Conservation (phyloP, 2,329 filamentous ascomycete genomes). For the Coniochaeta ligniaria region DNA sequence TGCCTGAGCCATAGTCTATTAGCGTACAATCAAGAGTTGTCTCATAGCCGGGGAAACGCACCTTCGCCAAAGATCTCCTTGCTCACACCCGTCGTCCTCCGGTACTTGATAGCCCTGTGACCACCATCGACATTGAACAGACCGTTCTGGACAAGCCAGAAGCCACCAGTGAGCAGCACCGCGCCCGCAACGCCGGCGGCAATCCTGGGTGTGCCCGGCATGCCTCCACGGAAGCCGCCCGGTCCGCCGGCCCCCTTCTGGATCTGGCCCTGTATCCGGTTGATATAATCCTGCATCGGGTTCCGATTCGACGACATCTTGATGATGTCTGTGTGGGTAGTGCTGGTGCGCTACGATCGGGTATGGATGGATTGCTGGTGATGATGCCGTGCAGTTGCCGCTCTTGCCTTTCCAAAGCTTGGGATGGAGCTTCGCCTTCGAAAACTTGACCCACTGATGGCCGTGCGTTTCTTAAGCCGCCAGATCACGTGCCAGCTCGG, state of each 20-base stretch:
- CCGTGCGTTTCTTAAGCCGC: not conserved
- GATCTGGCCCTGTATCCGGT: slow-evolving; percentile 38
- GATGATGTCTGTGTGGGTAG: slow-evolving; percentile 5
- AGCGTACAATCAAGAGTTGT: slow-evolving; percentile 9
- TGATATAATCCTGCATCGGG: slow-evolving; percentile 43
- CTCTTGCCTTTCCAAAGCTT: not conserved
- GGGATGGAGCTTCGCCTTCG: slow-evolving; percentile 1
- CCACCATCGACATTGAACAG: slow-evolving; percentile 90
- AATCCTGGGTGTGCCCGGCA: slow-evolving; percentile 32
- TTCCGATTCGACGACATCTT: slow-evolving; percentile 25
- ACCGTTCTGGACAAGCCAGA: slow-evolving; percentile 49
- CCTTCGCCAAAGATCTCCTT: slow-evolving; percentile 97
- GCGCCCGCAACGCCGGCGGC: slow-evolving; percentile 32
- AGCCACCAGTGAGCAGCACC: slow-evolving; percentile 38
- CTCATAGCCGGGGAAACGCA: slow-evolving; percentile 25
- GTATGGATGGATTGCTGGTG: not conserved
- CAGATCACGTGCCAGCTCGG: not conserved
- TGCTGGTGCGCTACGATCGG: slow-evolving; percentile 1
- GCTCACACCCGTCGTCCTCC: slow-evolving; percentile 82
- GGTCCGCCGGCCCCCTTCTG: slow-evolving; percentile 31
- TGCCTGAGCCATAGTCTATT: slow-evolving; percentile 48
- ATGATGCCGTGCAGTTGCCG: not conserved
- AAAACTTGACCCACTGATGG: not conserved
- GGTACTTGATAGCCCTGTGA: slow-evolving; percentile 98
- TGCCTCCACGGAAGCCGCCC: slow-evolving; percentile 33